These are phyloP conservation scores for Solanum ossicruentum DNA, from an alignment of 257 asterid species.

Conservation along the genomic window DNA sequence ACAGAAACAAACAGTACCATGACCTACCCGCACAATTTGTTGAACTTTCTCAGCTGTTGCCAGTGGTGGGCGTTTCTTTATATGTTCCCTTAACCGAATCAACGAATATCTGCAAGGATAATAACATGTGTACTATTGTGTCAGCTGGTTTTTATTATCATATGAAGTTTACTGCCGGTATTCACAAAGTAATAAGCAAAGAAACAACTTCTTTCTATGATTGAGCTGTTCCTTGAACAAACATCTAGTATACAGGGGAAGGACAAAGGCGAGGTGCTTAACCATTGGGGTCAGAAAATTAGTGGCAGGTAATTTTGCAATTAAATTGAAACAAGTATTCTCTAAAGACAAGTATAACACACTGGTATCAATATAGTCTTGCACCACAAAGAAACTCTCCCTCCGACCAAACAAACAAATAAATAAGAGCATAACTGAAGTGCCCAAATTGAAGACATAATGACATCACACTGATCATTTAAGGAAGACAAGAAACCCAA, in stretches of 20 bases:
- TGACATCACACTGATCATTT: neutral
- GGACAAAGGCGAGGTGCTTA: neutral
- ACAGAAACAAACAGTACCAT: neutral
- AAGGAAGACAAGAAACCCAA: neutral
- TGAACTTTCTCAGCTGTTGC: constrained; percentile 95
- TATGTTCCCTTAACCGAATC: constrained; percentile 80
- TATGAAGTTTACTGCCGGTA: neutral
- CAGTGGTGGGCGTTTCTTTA: constrained; percentile 96
- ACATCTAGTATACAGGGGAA: neutral
- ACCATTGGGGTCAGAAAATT: neutral
- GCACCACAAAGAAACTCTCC: neutral
- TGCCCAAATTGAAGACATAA: neutral
- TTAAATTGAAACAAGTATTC: neutral
- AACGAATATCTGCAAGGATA: constrained; percentile 47
- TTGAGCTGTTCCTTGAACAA: neutral
- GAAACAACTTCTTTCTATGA: neutral
- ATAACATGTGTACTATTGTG: neutral
- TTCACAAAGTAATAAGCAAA: neutral
- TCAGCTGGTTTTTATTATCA: neutral
- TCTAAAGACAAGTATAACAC: neutral
- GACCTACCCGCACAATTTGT: constrained; percentile 75
- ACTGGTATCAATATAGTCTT: neutral
- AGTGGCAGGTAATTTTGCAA: neutral
- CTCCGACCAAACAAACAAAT: neutral
- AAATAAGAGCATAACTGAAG: neutral